Base-by-base conservation (phyloP, 352 stramenopile species). In the Poterioochromonas sp. region DNA sequence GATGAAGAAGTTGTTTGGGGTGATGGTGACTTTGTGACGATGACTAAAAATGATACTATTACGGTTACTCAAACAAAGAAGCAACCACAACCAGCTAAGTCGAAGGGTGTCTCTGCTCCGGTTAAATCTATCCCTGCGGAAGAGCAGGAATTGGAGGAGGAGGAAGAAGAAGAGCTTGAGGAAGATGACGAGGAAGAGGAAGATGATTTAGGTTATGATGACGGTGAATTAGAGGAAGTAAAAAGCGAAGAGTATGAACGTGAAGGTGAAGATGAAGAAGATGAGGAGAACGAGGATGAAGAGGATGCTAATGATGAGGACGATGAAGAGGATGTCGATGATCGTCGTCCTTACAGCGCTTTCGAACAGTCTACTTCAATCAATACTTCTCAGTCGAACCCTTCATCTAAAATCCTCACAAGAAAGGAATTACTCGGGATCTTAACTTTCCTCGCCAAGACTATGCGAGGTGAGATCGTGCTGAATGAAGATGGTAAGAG, bases 201-300 rank as follows among this genome's bases (percentile, higher is more conserved):
- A 64, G 84, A 90, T 65, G 80, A 86, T 43, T 80, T 82, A 39
- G 82, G 83, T 43, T 78, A 80, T 32, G 78, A 70, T 62, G 80
- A 76, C n/a, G 37, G 80, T 77, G 79, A 84, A 43, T 79, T 70
- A 69, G 70, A 73, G 0, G 37, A 58, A 44, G 71, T 77, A 32
- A 47, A 77, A n/a, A 70, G 69, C 22, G 35, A 62, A 3, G 71
- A 81, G 40, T 41, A 79, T 34, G 44, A 82, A 44, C n/a, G 15
- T 32, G 71, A 54, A 44, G 80, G 76, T 18, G 83, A 84, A 0
- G 53, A 41, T 1, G 76, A 58, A 15, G 80, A 85, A 47, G 39
- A 11, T 26, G 51, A 15, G 11, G n/a, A 76, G 8, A 76, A 35
- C 43, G 73, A 76, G 5, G 40, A 1, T 2, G n/a, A 79, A 43